Evolutionary conservation across 1,284 basidiomycete genomes (phyloP), one percentile per base, ranked within the genome.

Genomic region (Tylopilus sp.): DNA sequence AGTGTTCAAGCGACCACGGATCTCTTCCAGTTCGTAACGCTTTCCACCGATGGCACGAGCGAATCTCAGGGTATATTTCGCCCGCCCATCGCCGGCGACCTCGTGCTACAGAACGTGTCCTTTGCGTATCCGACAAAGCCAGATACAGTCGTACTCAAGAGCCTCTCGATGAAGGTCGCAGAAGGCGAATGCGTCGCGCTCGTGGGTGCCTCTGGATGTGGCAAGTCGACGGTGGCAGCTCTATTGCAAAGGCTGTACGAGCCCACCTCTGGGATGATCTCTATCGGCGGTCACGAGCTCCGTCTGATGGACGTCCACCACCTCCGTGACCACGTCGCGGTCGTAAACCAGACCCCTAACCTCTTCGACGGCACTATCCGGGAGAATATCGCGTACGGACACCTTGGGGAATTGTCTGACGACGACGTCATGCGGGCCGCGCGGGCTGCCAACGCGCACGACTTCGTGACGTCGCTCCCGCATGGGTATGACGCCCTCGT

Each of bases 171-270:
- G 57, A 65, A 73, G 15, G 74, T 95, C 60, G 58, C 63, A 2
- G 74, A 83, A 2, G 87, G 88, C 47, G 89, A 94, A 68, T 88
- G 83, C 48, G 86, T 95, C 21, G 93, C 91, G 0, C 77, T 96
- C 51, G 91, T 96, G 14, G 93, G 93, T 9, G 71, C 87, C 0
- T 94, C 91, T 2, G 93, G 93, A 0, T 89, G 81, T 15, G 93
- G 93, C 45, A 95, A 95, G 71, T 91, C 89, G 17, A 95, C 93
- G 2, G 75, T 94, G 57, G 84, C 88, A 0, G 74, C 85, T 0
- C 76, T 97, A 3, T 73, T 96, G 3, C 91, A 96, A 66, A 75
- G 92, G 0, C 71, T 96, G 18, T 96, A 95, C 71, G 86, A 92
- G 60, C 91, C 92, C 0, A 65, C 65, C 3, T 61, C 68, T 0